These are phyloP conservation scores for Skeletonema grethae DNA, from an alignment of 108 stramenopile species.

Conservation along the genomic window DNA sequence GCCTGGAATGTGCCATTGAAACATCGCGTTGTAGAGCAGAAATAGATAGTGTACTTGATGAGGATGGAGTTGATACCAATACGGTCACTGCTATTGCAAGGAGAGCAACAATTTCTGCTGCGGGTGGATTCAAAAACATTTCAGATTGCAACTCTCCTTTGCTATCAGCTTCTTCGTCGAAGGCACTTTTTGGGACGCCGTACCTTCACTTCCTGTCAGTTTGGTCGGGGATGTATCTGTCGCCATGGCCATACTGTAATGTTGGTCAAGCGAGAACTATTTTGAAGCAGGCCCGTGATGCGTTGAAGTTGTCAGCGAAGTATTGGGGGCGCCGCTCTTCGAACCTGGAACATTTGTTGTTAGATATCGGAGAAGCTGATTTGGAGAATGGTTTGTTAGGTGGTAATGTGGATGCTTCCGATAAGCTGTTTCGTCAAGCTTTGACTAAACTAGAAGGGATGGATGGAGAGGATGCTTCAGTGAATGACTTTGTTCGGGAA, in stretches of 20 bases:
- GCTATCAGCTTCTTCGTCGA: neutral
- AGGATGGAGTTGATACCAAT: neutral
- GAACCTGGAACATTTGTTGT: conserved; percentile 43
- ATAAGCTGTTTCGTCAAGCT: conserved; percentile 31
- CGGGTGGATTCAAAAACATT: conserved; percentile 9
- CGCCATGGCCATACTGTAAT: conserved; percentile 69
- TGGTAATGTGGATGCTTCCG: conserved; percentile 41
- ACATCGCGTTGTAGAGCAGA: conserved; percentile 21
- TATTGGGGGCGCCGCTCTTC: conserved; percentile 49
- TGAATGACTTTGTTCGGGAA: neutral
- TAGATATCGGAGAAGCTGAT: conserved; percentile 70
- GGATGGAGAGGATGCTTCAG: neutral
- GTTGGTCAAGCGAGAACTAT: conserved; percentile 48
- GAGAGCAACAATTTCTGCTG: conserved; percentile 26
- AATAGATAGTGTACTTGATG: neutral
- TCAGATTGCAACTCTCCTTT: conserved; percentile 9
- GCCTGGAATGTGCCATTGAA: conserved; percentile 25
- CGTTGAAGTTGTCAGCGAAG: conserved; percentile 30
- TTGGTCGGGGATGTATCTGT: conserved; percentile 68
- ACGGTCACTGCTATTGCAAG: conserved; percentile 16
- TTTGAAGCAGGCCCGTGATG: conserved; percentile 45
- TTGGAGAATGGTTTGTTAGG: conserved; percentile 59
- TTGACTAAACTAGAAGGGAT: conserved; percentile 15
- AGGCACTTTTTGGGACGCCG: conserved; percentile 33
- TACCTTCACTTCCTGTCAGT: conserved; percentile 57